Evolutionary conservation across 2,329 filamentous ascomycete species (phyloP).

Genomic region (Sclerotinia glacialis): DNA sequence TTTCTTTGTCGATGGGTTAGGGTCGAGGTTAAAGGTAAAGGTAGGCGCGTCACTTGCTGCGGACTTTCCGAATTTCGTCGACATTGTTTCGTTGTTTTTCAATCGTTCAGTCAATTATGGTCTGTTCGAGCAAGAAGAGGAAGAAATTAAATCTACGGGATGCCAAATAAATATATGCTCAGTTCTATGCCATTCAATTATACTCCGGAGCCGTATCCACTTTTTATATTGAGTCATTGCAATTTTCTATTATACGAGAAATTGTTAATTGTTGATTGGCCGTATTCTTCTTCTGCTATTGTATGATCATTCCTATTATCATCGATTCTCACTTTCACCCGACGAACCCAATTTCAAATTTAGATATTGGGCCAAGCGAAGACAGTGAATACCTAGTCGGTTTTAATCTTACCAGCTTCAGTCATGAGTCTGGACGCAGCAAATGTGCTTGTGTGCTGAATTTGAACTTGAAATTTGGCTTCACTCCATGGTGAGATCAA

Average conservation of each 20-base stretch:
- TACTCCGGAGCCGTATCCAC: neutral
- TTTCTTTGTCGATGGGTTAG: neutral
- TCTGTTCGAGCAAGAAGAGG: neutral
- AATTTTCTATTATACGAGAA: neutral
- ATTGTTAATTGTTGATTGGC: neutral
- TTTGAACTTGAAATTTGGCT: neutral
- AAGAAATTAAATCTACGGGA: neutral
- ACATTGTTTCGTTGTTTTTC: neutral
- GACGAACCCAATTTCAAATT: too few relatives aligned
- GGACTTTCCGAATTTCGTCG: constrained; percentile 8
- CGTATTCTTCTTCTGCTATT: neutral
- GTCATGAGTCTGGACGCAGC: neutral
- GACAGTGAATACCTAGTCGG: neutral
- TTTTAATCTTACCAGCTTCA: neutral
- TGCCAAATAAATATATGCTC: neutral
- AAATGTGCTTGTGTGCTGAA: neutral
- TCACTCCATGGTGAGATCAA: neutral
- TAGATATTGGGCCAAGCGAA: neutral
- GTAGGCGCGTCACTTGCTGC: neutral
- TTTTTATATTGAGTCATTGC: neutral
- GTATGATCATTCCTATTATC: neutral
- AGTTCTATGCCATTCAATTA: neutral
- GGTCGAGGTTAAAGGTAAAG: constrained; percentile 3
- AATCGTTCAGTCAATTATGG: neutral
- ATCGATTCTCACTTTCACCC: constrained; percentile 5